Evolutionary conservation across 1,139 yeast genomes (phyloP).

Genomic region (Meyerozyma sp.): DNA sequence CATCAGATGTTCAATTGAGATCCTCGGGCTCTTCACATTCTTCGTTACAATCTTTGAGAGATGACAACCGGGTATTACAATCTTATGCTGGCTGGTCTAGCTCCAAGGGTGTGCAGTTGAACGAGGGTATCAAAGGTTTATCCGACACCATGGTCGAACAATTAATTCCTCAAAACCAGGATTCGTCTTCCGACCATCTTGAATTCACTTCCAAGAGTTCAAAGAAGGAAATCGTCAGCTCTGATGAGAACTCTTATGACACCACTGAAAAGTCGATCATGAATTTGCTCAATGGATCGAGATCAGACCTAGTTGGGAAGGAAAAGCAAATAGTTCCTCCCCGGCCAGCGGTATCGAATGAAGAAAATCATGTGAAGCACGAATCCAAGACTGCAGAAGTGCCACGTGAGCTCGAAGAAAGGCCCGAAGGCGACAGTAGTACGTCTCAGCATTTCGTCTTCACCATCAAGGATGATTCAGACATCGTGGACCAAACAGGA

Average conservation of each 20-base stretch:
- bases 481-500: constrained; percentile 10
- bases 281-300: constrained; percentile 27
- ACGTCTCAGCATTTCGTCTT: not conserved
- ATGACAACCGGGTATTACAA: constrained; percentile 29
- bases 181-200: not conserved
- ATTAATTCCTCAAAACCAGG: constrained; percentile 20
- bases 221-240: constrained; percentile 4
- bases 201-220: not conserved
- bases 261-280: constrained; percentile 41
- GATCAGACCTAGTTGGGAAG: not conserved
- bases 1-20: constrained; percentile 26
- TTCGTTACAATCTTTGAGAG: constrained; percentile 38
- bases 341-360: no score
- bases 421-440: not conserved
- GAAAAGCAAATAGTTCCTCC: no score
- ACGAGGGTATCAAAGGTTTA: constrained; percentile 44
- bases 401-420: not conserved
- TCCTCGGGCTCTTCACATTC: constrained; percentile 40
- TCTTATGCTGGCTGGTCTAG: constrained; percentile 19
- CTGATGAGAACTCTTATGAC: constrained; percentile 35
- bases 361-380: no score
- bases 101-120: constrained; percentile 29
- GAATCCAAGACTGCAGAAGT: not conserved
- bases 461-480: constrained; percentile 8
- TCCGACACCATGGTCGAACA: constrained; percentile 34